Base-by-base conservation (phyloP, 208 protist genomes). In the Acanthamoeba culbertsoni region DNA sequence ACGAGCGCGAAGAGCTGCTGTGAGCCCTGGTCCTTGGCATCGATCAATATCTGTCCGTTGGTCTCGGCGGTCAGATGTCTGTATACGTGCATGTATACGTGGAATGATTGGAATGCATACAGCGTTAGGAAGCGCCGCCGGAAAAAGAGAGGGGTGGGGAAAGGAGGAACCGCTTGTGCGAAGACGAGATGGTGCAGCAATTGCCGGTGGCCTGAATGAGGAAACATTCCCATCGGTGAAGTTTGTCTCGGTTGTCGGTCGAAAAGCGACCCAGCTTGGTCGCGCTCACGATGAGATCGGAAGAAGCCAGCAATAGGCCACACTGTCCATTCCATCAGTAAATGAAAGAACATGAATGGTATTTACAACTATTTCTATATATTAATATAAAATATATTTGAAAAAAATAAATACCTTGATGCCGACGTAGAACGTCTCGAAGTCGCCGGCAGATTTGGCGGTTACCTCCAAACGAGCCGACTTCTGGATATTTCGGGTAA, bases 111-210 rank as follows among this genome's bases (percentile, higher is more conserved):
- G 35, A n/a, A 8, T 16, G 63, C 63, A 73, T 73, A 31, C 0
- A 16, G 53, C n/a, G 53, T n/a, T 26, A 26, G 20, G 53, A 10
- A 33, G 2, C n/a, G 53, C 23, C 23, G 18, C 23, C 23, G 55
- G 23, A 18, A 62, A 62, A 62, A 16, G 62, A 16, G n/a, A 33
- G 6, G 31, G 12, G 18, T 4, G 33, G 62, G 8, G 62, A 16
- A 37, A 8, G n/a, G 26, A 18, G 26, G 40, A 4, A 86, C 42
- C 10, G 23, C 26, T 59, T 48, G 42, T 86, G 75, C 26, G 75
- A 86, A 16, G 46, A 86, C 40, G 75, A 46, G 75, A 86, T 59
- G 75, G 75, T 86, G 75, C 75, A 86, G 62, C 62, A 71, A 35
- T 71, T 71, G 62, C 62, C 62, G 62, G 62, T 71, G 62, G 62